Evolutionary conservation across 2,329 filamentous ascomycete species (phyloP).

Genomic region (Teratosphaeria nubilosa): DNA sequence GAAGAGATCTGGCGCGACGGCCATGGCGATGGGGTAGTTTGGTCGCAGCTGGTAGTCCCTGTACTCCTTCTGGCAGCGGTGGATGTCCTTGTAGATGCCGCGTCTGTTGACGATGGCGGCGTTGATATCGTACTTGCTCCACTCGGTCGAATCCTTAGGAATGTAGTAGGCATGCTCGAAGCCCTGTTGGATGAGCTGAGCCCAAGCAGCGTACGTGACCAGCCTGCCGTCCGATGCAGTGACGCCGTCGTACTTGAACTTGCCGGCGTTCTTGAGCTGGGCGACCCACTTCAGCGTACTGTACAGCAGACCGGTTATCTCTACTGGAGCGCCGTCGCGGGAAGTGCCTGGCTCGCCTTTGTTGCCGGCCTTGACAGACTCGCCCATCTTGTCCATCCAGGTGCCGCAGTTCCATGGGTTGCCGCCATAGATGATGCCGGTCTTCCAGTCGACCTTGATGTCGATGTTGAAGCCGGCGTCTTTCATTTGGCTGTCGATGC

Average conservation of each 20-base stretch:
- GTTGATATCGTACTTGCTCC: slow-evolving; percentile 71
- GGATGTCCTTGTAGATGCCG: slow-evolving; percentile 96
- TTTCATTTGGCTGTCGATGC: slow-evolving; percentile 87
- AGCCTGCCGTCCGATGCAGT: slow-evolving; percentile 36
- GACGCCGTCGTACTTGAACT: slow-evolving; percentile 66
- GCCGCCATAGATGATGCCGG: slow-evolving; percentile 84
- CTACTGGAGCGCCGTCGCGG: slow-evolving; percentile 85
- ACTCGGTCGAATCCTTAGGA: slow-evolving; percentile 58
- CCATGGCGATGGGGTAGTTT: slow-evolving; percentile 95
- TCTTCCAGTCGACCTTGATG: slow-evolving; percentile 82
- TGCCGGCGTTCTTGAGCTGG: slow-evolving; percentile 53
- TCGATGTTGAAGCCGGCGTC: slow-evolving; percentile 86
- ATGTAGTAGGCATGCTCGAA: slow-evolving; percentile 93
- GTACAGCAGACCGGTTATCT: slow-evolving; percentile 89
- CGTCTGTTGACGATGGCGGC: slow-evolving; percentile 70
- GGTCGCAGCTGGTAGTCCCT: slow-evolving; percentile 93
- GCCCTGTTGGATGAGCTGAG: slow-evolving; percentile 64
- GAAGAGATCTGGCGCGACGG: slow-evolving; percentile 82
- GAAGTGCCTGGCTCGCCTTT: slow-evolving; percentile 96
- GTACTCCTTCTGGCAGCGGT: slow-evolving; percentile 86
- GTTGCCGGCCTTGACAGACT: slow-evolving; percentile 78
- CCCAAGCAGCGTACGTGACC: slow-evolving; percentile 71
- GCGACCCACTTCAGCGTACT: slow-evolving; percentile 77
- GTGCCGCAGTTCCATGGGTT: slow-evolving; percentile 94
- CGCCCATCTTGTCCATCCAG: slow-evolving; percentile 99